phyloP scores from a whole-genome alignment of 2,329 filamentous ascomycete genomes.

The Hypoxylon sp. region DNA sequence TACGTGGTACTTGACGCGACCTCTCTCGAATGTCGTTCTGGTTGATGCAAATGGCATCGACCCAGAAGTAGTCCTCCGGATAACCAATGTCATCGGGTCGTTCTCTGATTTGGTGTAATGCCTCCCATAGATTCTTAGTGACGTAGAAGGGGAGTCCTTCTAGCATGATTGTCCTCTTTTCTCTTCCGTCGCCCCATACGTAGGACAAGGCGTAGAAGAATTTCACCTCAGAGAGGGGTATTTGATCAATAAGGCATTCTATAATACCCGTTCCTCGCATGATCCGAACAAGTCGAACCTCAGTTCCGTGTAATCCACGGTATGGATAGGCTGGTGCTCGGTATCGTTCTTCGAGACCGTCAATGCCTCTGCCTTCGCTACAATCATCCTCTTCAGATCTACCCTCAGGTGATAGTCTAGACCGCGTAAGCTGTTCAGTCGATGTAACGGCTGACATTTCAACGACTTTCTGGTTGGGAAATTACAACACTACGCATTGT shows the following conservation, averaged over 20 bases:
- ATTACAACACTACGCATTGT: no score
- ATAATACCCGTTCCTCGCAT: constrained; percentile 35
- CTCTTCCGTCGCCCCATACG: constrained; percentile 30
- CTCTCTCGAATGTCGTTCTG: constrained; percentile 37
- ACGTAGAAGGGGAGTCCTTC: constrained; percentile 23
- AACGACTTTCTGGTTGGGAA: no score
- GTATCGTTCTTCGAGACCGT: background rate
- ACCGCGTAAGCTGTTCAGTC: no score
- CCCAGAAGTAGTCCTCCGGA: constrained; percentile 36
- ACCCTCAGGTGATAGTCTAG: no score
- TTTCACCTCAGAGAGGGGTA: constrained; percentile 23
- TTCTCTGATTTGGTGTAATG: constrained; percentile 32
- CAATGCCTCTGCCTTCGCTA: constrained; percentile 3
- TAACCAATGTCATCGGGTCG: constrained; percentile 17
- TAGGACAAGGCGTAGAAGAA: constrained; percentile 37
- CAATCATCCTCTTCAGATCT: background rate
- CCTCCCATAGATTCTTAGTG: constrained; percentile 24
- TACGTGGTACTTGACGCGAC: constrained; percentile 34
- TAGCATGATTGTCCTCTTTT: constrained; percentile 19
- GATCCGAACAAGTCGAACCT: constrained; percentile 40
- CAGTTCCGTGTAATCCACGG: constrained; percentile 24
- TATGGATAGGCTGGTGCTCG: constrained; percentile 39
- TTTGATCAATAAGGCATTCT: constrained; percentile 37
- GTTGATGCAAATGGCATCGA: constrained; percentile 45
- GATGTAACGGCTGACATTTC: no score